Base-by-base conservation (phyloP, 2,329 filamentous ascomycete species). In the Immersiporthe knoxdaviesiana region DNA sequence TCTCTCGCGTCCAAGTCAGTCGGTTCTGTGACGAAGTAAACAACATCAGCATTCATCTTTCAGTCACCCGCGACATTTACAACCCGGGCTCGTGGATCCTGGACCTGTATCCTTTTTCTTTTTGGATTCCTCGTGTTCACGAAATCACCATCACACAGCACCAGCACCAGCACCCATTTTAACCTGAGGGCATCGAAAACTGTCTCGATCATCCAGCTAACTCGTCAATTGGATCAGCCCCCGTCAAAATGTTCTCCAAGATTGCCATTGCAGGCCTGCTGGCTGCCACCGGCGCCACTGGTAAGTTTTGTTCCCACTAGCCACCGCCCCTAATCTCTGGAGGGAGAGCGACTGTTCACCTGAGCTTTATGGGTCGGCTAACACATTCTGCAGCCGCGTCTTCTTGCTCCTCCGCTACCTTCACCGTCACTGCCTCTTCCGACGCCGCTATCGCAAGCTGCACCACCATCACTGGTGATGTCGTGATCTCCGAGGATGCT, bases 391-490 rank as follows among this genome's bases (percentile, higher is more conserved):
- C 52, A 79, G 80, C 81, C 73, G 73, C 79, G 68, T 77, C 76
- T 59, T 80, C 63, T 64, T 81, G 79, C 75, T 76, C 76, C 63
- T 75, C 79, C 70, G 69, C 76, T 65, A 82, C 82, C 24, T 80
- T 82, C 71, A 89, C 87, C 74, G 84, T 93, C 82, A 90, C 86
- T 80, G 86, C 83, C 67, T 87, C 88, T 74, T 86, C 92, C 77
- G 89, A 87, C 68, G 84, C 84, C 24, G 78, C 78, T 63, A 82
- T 95, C 70, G 79, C 85, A 66, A 76, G 78, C 72, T 97, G 94
- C 87, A 78, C 81, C n/a, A 91, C 87, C 68, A 85, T 92, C 77
- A 81, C 87, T 65, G 93, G 91, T 76, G 85, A 87, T 78, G 83
- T 97, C 71, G 84, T 87, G 72, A 85, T 97, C 73, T 85, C 84